Base-by-base conservation (phyloP, 768 basidiomycete species). In the Psilocybe subaeruginosa region DNA sequence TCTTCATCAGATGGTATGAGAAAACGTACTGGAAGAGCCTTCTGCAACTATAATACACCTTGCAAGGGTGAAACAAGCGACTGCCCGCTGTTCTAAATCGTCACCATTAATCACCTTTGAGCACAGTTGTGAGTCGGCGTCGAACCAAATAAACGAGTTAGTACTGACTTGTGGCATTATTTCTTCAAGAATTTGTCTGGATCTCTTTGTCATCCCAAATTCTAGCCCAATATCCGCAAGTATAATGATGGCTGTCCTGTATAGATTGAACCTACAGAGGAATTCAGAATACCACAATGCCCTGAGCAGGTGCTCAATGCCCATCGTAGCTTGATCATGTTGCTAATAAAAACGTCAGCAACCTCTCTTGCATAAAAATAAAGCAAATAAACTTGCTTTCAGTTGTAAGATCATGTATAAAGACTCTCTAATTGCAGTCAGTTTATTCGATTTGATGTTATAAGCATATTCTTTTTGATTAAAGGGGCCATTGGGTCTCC, bases 261-360 rank as follows among this genome's bases (percentile, higher is more conserved):
- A 91, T 23, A 86, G 71, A 14, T 81, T 79, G 67, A 87, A 83
- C 58, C 88, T 84, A 56, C 86, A 84, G 56, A 91, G 83, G 69
- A 91, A 92, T 72, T 95, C 92, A 0, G 92, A 85, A 60, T 90
- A 81, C 91, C 92, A 94, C 39, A 94, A 71, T 1, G 89, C 84
- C 59, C 81, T 85, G 29, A 95, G 75, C 27, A 95, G 76, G 45
- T 85, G 83, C 30, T 92, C 86, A 16, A 92, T 80, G 1, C 85
- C 78, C 23, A 80, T 77, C 19, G 86, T 77, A 7, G 83, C 83
- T 76, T 93, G 88, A 58, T 86, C 86, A 29, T 76, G 80, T 69
- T 85, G 79, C 93, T 94, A 50, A 35, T 81, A 80, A 27, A 79
- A 75, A 85, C 86, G 41, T 58, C 37, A 53, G 50, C 41, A 27